Conservation (phyloP, 257 asterid species). For the Nyctanthes arbortristis region DNA sequence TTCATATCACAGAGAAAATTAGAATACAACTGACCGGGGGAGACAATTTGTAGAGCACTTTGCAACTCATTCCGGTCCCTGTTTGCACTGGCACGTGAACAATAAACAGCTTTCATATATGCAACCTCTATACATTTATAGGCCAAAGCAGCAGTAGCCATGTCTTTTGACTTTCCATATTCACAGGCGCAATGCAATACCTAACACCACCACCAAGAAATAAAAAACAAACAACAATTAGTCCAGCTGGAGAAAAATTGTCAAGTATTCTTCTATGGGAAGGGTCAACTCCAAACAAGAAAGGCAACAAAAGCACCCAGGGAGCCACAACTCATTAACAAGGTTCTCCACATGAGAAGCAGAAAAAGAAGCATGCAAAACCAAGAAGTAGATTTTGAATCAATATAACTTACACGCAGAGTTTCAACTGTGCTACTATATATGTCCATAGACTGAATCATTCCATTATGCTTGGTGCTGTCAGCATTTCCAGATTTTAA, state of each 20-base stretch:
- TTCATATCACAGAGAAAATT: slow-evolving; percentile 18
- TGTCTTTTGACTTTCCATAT: slow-evolving; percentile 80
- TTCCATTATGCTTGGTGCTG: slow-evolving; percentile 63
- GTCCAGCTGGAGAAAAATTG: slow-evolving; percentile 25
- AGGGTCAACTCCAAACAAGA: slow-evolving; percentile 15
- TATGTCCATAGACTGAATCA: slow-evolving; percentile 69
- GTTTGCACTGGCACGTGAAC: slow-evolving; percentile 60
- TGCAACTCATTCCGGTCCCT: slow-evolving; percentile 80
- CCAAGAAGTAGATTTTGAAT: background rate
- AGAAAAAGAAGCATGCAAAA: slow-evolving; percentile 16
- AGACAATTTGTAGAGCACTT: slow-evolving; percentile 66
- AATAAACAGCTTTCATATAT: slow-evolving; percentile 79
- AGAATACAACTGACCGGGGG: slow-evolving; percentile 60
- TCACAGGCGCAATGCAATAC: slow-evolving; percentile 93
- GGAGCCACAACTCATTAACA: background rate
- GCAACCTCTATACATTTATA: slow-evolving; percentile 95
- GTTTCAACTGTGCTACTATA: slow-evolving; percentile 95
- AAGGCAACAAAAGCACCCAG: slow-evolving; percentile 10
- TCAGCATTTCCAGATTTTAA: slow-evolving; percentile 76
- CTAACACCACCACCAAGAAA: no score
- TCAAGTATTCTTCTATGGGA: slow-evolving; percentile 21
- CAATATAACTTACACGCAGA: slow-evolving; percentile 81
- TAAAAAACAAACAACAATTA: slow-evolving; percentile 30
- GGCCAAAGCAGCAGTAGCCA: slow-evolving; percentile 95
- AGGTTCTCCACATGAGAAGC: background rate